Percentiles rank a stretch among this genome's conserved stretches.
These are phyloP conservation scores for Neurospora terricola DNA, from an alignment of 495 filamentous ascomycete genomes.

Conservation along the genomic window DNA sequence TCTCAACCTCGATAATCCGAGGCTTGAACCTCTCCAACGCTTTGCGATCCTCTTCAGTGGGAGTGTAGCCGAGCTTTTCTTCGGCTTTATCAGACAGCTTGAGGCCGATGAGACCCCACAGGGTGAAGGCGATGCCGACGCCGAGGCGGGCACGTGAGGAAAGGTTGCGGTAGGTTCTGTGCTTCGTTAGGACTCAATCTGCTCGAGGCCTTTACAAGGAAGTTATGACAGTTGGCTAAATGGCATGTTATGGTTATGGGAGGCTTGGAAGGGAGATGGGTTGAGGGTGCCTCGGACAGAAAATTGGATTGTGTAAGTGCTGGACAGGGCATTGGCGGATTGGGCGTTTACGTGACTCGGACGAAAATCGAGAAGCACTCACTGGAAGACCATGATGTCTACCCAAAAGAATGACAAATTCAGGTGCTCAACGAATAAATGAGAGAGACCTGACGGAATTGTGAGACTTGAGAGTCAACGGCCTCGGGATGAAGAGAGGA, in stretches of 20 bases:
- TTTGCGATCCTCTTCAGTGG: constrained; percentile 34
- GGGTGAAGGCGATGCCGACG: constrained; percentile 31
- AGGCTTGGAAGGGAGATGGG: too few species aligned
- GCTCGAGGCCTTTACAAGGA: too few species aligned
- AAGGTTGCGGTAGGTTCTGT: constrained; percentile 26
- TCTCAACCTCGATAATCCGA: constrained; percentile 29
- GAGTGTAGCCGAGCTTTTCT: constrained; percentile 30
- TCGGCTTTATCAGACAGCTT: constrained; percentile 30
- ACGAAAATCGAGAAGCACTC: neutral
- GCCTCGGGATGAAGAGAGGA: neutral
- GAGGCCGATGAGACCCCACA: constrained; percentile 35
- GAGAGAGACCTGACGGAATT: neutral
- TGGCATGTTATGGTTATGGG: too few species aligned
- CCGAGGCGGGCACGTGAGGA: constrained; percentile 25
- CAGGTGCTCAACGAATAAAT: neutral
- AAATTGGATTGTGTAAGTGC: neutral
- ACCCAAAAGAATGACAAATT: neutral
- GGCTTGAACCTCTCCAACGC: constrained; percentile 28
- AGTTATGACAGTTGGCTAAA: too few species aligned
- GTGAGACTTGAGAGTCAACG: neutral
- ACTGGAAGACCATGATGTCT: neutral
- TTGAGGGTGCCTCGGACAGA: too few species aligned
- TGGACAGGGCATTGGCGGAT: neutral
- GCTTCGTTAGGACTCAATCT: too few species aligned
- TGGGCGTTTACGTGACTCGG: too few species aligned